Conservation (phyloP, 1,284 basidiomycete genomes). For the Neotropicomus parvogracilis region DNA sequence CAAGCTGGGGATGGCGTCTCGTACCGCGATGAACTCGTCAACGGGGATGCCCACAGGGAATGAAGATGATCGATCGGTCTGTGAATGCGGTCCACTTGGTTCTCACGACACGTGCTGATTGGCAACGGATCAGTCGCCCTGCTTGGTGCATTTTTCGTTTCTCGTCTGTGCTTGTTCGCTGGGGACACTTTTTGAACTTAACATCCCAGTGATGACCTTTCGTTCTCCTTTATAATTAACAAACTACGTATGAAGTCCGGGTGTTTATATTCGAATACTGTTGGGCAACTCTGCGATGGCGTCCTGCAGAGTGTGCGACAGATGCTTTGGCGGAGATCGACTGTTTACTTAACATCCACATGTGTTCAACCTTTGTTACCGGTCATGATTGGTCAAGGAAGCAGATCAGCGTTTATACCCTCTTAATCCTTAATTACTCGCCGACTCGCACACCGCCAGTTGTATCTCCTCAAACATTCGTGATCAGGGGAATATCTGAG, state of each 20-base stretch:
- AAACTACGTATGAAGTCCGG: not conserved
- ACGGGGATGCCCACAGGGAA: constrained; percentile 35
- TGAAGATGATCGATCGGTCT: constrained; percentile 8
- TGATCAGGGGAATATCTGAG: too few species aligned
- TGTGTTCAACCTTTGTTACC: too few species aligned
- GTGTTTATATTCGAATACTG: not conserved
- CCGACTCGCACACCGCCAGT: too few species aligned
- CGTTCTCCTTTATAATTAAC: not conserved
- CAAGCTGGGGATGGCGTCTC: constrained; percentile 6
- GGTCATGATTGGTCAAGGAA: too few species aligned
- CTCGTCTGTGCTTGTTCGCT: constrained; percentile 1
- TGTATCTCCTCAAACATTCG: too few species aligned
- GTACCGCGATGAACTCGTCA: constrained; percentile 20
- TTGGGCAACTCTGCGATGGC: too few species aligned
- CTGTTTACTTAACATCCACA: too few species aligned
- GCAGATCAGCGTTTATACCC: too few species aligned
- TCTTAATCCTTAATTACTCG: too few species aligned
- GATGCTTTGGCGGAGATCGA: too few species aligned
- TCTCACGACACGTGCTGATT: not conserved
- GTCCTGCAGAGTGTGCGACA: too few species aligned
- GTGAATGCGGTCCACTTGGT: not conserved
- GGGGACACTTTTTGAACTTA: not conserved
- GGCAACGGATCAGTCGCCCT: not conserved
- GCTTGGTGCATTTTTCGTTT: not conserved
- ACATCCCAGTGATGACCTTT: not conserved